phyloP scores from a whole-genome alignment of 2,329 filamentous ascomycete genomes.

The Balansia obtecta region DNA sequence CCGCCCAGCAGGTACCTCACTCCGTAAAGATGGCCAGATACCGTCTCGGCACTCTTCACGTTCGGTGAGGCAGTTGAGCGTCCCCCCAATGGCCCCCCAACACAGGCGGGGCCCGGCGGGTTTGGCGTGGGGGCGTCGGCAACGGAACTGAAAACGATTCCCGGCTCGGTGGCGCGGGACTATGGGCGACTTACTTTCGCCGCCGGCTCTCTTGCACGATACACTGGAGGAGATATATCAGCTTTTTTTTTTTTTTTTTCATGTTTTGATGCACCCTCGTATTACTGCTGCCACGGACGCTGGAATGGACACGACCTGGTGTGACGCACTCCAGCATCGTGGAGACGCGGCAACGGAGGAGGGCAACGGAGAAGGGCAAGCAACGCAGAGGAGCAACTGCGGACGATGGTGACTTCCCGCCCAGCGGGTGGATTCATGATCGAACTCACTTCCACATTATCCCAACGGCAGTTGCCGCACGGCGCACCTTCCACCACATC shows the following conservation, averaged over 20 bases:
- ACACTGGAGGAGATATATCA: slow-evolving; percentile 29
- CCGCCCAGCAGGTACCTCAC: too few species aligned
- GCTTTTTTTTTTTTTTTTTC: too few species aligned
- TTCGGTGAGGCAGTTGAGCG: too few species aligned
- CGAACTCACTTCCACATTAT: slow-evolving; percentile 49
- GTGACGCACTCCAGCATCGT: background rate
- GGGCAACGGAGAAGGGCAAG: too few species aligned
- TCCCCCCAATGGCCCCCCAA: background rate
- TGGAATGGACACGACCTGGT: background rate
- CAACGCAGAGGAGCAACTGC: too few species aligned
- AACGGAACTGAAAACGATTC: background rate
- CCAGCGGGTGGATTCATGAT: background rate
- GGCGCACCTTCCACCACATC: slow-evolving; percentile 84
- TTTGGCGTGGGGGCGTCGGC: background rate
- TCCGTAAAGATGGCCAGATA: background rate
- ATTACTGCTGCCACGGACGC: background rate
- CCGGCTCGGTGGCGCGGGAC: slow-evolving; percentile 1
- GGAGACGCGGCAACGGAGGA: background rate
- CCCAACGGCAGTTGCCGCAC: slow-evolving; percentile 76
- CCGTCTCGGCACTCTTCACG: background rate
- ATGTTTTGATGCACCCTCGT: background rate
- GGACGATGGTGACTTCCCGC: background rate
- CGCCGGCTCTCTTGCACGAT: slow-evolving; percentile 70
- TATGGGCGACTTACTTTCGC: slow-evolving; percentile 54
- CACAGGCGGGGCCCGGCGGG: background rate